Evolutionary conservation across 257 asterid species (phyloP).

Genomic region (Asclepias syriaca): DNA sequence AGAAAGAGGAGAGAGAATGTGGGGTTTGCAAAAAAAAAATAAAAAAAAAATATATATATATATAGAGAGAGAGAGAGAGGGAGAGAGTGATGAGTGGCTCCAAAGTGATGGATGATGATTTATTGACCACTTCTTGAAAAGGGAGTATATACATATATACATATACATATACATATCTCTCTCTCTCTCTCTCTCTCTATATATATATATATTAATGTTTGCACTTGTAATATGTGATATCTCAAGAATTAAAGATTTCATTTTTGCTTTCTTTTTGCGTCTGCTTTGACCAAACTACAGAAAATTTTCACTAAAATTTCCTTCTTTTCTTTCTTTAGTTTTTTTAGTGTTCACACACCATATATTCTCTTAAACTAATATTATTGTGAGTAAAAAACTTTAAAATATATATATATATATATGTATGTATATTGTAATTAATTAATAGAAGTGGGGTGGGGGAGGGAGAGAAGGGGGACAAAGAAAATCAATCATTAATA

Average conservation of each 20-base stretch:
- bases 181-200: too few species aligned
- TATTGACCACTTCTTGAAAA: not conserved
- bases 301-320: not conserved
- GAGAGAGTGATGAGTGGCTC: not conserved
- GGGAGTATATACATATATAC: too few species aligned
- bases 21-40: conserved; percentile 6
- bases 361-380: too few species aligned
- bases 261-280: not conserved
- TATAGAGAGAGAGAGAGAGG: not conserved
- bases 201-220: not conserved
- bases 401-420: too few species aligned
- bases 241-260: not conserved
- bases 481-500: not conserved
- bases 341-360: too few species aligned
- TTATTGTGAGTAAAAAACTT: too few species aligned
- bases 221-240: not conserved
- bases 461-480: not conserved
- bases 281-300: not conserved
- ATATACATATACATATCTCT: too few species aligned
- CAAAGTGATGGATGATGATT: not conserved
- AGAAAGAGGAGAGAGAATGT: not conserved
- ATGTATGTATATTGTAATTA: too few species aligned
- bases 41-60: too few species aligned
- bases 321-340: not conserved
- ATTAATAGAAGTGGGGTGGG: too few species aligned